Percentiles rank a stretch among this genome's conserved stretches.
These are phyloP conservation scores for Pythium phragmiticola DNA, from an alignment of 352 stramenopile genomes.

Conservation along the genomic window DNA sequence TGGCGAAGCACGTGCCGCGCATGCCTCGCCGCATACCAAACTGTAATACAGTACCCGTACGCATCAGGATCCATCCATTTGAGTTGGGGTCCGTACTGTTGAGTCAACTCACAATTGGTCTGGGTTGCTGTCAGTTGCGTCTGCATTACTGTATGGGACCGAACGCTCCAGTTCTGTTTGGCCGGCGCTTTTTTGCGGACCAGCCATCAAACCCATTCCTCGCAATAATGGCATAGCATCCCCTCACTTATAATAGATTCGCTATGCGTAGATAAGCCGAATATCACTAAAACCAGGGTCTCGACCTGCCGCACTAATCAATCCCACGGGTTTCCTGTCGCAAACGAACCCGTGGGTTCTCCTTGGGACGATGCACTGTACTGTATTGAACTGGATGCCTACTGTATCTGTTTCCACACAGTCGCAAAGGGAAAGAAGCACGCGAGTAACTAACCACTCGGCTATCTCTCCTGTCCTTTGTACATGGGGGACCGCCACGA, in stretches of 20 bases:
- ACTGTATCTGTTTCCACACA: not conserved
- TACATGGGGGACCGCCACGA: constrained; percentile 18
- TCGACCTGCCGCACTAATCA: not conserved
- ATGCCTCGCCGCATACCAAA: too few species aligned
- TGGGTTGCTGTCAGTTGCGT: too few species aligned
- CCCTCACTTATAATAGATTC: not conserved
- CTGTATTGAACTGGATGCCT: not conserved
- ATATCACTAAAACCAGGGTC: not conserved
- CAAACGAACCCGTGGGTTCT: constrained; percentile 1
- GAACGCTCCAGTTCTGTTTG: not conserved
- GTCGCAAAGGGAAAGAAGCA: not conserved
- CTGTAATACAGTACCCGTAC: too few species aligned
- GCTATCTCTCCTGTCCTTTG: not conserved
- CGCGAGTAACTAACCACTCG: not conserved
- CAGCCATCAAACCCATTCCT: constrained; percentile 5
- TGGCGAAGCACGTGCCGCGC: too few species aligned
- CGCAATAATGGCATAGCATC: not conserved
- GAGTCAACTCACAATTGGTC: too few species aligned
- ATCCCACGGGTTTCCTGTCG: not conserved
- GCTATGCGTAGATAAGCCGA: not conserved
- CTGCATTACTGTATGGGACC: not conserved
- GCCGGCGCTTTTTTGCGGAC: not conserved
- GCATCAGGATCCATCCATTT: too few species aligned
- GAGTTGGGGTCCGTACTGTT: too few species aligned
- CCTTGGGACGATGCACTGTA: not conserved